phyloP scores from a whole-genome alignment of 352 stramenopile species.

The Phytophthora ramorum region DNA sequence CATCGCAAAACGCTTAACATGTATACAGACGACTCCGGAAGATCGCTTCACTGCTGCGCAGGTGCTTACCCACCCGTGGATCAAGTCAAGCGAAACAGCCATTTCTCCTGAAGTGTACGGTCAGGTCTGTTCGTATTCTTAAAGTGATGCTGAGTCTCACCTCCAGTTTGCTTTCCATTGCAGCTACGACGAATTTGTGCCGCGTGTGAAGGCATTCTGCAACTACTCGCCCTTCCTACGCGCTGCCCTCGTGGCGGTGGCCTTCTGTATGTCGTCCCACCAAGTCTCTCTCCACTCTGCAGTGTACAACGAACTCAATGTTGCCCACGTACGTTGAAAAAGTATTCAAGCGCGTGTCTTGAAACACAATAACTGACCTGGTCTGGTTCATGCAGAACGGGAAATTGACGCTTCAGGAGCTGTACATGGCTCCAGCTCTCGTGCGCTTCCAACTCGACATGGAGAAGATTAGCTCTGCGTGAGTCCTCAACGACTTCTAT shows the following conservation, averaged over 20 bases:
- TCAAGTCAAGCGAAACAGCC: slow-evolving; percentile 55
- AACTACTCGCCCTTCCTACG: slow-evolving; percentile 69
- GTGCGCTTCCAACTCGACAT: slow-evolving; percentile 72
- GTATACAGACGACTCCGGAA: slow-evolving; percentile 48
- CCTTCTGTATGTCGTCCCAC: slow-evolving; percentile 73
- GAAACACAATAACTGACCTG: not conserved
- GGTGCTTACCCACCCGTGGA: slow-evolving; percentile 75
- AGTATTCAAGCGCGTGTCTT: not conserved
- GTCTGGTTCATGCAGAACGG: slow-evolving; percentile 50
- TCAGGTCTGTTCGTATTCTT: not conserved
- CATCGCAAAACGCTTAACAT: not conserved
- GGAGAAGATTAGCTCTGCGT: slow-evolving; percentile 70
- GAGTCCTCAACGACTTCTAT: slow-evolving; percentile 13
- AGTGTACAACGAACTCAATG: slow-evolving; percentile 85
- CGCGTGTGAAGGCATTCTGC: slow-evolving; percentile 70
- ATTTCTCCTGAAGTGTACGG: slow-evolving; percentile 53
- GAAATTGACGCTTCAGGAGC: slow-evolving; percentile 71
- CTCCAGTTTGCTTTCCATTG: not conserved
- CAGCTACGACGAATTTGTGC: slow-evolving; percentile 72
- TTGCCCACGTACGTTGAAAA: slow-evolving; percentile 55
- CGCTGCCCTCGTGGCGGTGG: slow-evolving; percentile 69
- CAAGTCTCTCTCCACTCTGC: slow-evolving; percentile 59
- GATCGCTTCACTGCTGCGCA: slow-evolving; percentile 68
- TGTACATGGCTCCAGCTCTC: slow-evolving; percentile 53
- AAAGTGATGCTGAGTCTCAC: not conserved